phyloP scores from a whole-genome alignment of 2,329 filamentous ascomycete genomes.

The Cladophialophora exuberans region DNA sequence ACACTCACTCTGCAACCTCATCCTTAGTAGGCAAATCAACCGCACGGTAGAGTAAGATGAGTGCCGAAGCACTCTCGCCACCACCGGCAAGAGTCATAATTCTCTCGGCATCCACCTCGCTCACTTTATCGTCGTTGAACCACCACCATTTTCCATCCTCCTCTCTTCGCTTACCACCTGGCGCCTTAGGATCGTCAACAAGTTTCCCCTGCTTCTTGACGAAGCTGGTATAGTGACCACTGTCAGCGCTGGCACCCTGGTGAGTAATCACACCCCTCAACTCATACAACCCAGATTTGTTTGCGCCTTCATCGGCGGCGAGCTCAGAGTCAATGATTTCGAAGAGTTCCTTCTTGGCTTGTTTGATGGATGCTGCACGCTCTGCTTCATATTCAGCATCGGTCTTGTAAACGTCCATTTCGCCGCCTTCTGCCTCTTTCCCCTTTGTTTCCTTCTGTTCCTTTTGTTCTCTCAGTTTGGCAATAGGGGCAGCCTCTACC shows the following conservation, averaged over 20 bases:
- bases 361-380: constrained; percentile 71
- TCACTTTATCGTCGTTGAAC: constrained; percentile 99
- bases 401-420: constrained; percentile 81
- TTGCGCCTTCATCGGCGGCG: constrained; percentile 76
- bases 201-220: constrained; percentile 84
- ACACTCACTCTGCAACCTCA: constrained; percentile 36
- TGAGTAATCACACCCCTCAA: constrained; percentile 92
- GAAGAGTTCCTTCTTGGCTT: constrained; percentile 85
- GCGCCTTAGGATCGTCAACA: constrained; percentile 65
- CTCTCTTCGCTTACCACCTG: constrained; percentile 69
- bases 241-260: constrained; percentile 94
- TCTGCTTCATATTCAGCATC: constrained; percentile 92
- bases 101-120: constrained; percentile 87
- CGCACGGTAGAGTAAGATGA: constrained; percentile 55
- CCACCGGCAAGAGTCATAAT: constrained; percentile 88
- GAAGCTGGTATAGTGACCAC: constrained; percentile 96
- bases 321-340: constrained; percentile 75
- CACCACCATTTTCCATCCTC: constrained; percentile 99
- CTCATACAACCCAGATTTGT: constrained; percentile 94
- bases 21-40: constrained; percentile 52
- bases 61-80: constrained; percentile 58
- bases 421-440: constrained; percentile 65
- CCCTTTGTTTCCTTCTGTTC: constrained; percentile 51
- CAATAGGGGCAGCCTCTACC: constrained; percentile 45
- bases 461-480: constrained; percentile 52